Conservation (phyloP, 306 rosid species). For the Elaeagnus macrophylla region DNA sequence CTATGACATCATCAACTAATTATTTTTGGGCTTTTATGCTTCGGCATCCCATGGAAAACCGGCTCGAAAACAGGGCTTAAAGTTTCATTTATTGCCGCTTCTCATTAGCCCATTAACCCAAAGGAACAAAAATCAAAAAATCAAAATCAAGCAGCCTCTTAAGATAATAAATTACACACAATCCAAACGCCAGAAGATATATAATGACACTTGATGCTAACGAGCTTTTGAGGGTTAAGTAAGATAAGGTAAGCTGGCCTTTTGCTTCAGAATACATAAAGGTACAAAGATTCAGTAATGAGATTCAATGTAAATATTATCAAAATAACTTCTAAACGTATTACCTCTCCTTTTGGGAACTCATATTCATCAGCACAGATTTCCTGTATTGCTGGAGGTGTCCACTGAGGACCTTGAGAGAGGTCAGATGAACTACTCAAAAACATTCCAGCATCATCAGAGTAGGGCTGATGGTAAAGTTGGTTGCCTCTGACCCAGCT, state of each 20-base stretch:
- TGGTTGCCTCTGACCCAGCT: conserved; percentile 69
- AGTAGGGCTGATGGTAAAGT: conserved; percentile 56
- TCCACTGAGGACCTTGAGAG: conserved; percentile 72
- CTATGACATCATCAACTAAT: conserved; percentile 2
- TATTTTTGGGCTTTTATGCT: conserved; percentile 9
- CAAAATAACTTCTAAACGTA: conserved; percentile 6
- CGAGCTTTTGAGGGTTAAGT: too few species aligned
- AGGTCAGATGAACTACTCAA: conserved; percentile 72
- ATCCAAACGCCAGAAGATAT: too few species aligned
- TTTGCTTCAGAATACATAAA: not conserved
- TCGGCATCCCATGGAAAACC: conserved; percentile 14
- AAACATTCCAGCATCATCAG: conserved; percentile 63
- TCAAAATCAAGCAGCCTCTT: not conserved
- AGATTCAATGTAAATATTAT: not conserved
- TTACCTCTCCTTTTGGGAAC: conserved; percentile 53
- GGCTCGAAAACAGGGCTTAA: not conserved
- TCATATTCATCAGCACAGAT: conserved; percentile 64
- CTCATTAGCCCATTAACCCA: not conserved
- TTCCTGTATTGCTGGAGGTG: conserved; percentile 79
- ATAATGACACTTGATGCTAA: too few species aligned
- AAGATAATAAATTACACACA: not conserved
- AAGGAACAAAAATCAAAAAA: not conserved
- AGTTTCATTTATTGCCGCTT: conserved; percentile 1
- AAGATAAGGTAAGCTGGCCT: too few species aligned
- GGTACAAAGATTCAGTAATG: not conserved